Evolutionary conservation across 192 early-diverging fungal genomes (phyloP), one percentile per base, ranked within the genome.

Genomic region (Thamnidium elegans): DNA sequence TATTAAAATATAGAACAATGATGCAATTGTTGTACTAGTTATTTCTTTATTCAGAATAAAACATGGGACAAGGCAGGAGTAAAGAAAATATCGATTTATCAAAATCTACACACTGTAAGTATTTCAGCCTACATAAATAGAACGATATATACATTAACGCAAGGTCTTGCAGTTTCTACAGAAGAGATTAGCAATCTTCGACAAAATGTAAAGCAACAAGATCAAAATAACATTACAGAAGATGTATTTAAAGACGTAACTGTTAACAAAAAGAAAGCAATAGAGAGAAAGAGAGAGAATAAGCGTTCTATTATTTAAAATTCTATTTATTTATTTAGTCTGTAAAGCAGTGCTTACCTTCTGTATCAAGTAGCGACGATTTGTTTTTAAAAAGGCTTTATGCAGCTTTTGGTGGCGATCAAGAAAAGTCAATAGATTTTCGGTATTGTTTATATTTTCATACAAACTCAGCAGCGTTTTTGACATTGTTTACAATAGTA

Each of bases 381-480:
- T 69, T 90, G 9, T 92, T 92, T 71, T 66, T 92, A 61, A 87
- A 88, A 63, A 76, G 90, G 46, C 67, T 92, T 8, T 92, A 89
- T 69, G 83, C 89, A 47, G 89, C 90, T 13, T 92, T 92, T 72
- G 90, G 92, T 55, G 75, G 82, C 3, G 83, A 92, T 64, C 78
- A 85, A 30, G 81, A 78, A 61, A 69, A 86, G n/a, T 51, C 66
- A 14, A 85, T 89, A 58, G 87, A 88, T 62, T 89, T 89, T 52
- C 58, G 69, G 74, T 76, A 58, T 61, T 68, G 14, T 54, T 46
- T 66, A 8, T 42, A 21, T 50, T 42, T 50, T 9, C 0, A 42
- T 55, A 47, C 10, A 53, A 34, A 31, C 7, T 26, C 26, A 26
- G 26, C 26, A 26, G 26, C 26, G 26, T 63, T 61, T 36, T n/a